phyloP scores from a whole-genome alignment of 2,329 filamentous ascomycete species.

The Calonectria pseudoturangicola region DNA sequence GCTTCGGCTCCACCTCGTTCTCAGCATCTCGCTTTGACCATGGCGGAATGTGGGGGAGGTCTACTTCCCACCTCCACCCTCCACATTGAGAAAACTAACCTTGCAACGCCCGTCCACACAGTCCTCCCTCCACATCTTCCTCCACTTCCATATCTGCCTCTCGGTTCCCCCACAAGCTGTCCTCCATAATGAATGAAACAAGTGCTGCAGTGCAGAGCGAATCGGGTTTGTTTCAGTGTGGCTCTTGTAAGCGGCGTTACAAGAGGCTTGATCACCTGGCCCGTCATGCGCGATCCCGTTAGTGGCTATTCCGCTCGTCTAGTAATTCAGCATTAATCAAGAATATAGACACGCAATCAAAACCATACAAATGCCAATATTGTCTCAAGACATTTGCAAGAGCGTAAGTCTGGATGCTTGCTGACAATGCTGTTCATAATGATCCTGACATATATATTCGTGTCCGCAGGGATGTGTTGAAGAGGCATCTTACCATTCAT shows the following conservation, averaged over 20 bases:
- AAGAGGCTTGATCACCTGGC: conserved; percentile 23
- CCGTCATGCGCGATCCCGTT: conserved; percentile 21
- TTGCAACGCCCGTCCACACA: neutral
- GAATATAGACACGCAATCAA: conserved; percentile 4
- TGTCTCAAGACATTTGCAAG: conserved; percentile 24
- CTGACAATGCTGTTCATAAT: neutral
- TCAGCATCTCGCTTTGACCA: neutral
- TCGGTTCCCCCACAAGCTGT: conserved; percentile 1
- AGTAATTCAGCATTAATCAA: neutral
- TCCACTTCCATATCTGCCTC: conserved; percentile 6
- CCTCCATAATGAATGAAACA: neutral
- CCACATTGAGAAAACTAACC: conserved; percentile 6
- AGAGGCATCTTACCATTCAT: conserved; percentile 9
- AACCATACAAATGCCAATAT: conserved; percentile 17
- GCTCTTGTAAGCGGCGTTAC: conserved; percentile 18
- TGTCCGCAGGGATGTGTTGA: conserved; percentile 7
- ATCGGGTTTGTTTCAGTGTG: conserved; percentile 20
- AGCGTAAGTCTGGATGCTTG: neutral
- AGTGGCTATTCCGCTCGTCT: neutral
- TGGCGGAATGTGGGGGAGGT: conserved; percentile 18
- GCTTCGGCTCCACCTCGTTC: conserved; percentile 9
- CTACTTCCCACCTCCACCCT: conserved; percentile 1
- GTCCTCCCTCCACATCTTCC: neutral
- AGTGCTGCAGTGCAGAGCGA: neutral
- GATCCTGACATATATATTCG: neutral